Base-by-base conservation (phyloP, 306 rosid species). In the Vigna nakashimae region DNA sequence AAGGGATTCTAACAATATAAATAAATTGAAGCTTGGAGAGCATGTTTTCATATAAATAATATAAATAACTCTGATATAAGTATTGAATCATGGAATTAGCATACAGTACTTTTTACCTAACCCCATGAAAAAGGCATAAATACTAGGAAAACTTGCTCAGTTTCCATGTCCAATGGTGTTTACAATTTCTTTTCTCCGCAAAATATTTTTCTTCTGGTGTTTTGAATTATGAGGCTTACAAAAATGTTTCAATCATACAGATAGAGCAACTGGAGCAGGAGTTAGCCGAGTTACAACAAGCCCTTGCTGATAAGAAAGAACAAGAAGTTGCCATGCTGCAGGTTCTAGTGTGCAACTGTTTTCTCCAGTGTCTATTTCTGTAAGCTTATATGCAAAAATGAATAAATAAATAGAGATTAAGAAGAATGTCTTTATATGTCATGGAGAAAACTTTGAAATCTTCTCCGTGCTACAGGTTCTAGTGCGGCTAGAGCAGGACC, bases 281-380 rank as follows among this genome's bases (percentile, higher is more conserved):
- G 87, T 83, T 95, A 63, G 87, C 88, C 40, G 85, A 79, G 69
- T 85, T 91, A 76, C 83, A 73, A 68, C 83, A 87, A 81, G 79
- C 74, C 82, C 92, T 95, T 75, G 38, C 83, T 11, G 98, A 91
- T 59, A 91, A 95, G 86, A 89, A 88, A 85, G 93, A 91, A 79
- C 96, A 95, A 91, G 99, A 91, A 89, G 73, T 86, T 81, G 90
- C 96, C 75, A 86, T 95, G 93, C 86, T 95, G 80, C 86, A 92
- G 99, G 99, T 92, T 86, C 75, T 84, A 53, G 36, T 79, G 80
- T 71, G 82, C 82, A 69, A 78, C 55, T 65, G 71, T 83, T 85
- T 82, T 77, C 79, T 73, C 73, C 86, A 49, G 74, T 74, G 51
- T 68, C 69, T 82, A 79, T 63, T 78, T 85, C 74, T 67, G 82